Base-by-base conservation (phyloP, 129 eudicot genomes). In the Pittosporum tobira region DNA sequence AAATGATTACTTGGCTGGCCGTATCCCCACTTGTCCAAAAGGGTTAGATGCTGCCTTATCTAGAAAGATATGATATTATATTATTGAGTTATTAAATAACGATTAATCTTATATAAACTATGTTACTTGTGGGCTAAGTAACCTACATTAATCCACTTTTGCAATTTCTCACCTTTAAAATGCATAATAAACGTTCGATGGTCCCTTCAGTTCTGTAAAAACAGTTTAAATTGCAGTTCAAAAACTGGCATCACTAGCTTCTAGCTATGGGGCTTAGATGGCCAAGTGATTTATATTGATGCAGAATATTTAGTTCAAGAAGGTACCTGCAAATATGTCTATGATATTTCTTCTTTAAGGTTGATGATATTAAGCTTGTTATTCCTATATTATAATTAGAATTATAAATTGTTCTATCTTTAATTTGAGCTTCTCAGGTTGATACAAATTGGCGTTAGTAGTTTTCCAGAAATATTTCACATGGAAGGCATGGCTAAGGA, bases 271-370 rank as follows among this genome's bases (percentile, higher is more conserved):
- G 96, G 94, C 45, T 71, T 88, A 52, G 85, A 83, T 72, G 94
- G 88, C 54, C 87, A 48, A 25, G 94, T 81, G 22, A 84, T 88
- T 28, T 88, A 88, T 63, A 69, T 88, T 61, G 96, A 88, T 55
- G 84, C 79, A 54, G 96, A 88, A 77, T 88, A 72, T 88, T 88
- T 60, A 88, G 77, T 67, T 83, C 94, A 72, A 77, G 71, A 79
- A 81, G 96, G 96, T 88, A 71, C 20, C 9, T 9, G 19, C 28
- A 29, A n/a, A 22, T 47, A 55, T 58, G 19, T n/a, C 20, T 29
- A 22, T 16, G 22, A 29, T 40, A 28, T 56, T 44, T 57, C 4
- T 42, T 45, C 31, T 50, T 30, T 20, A 25, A 6, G 18, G 21
- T 47, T 29, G 30, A 6, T n/a, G n/a, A n/a, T n/a, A 30, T n/a